Evolutionary conservation across 768 basidiomycete genomes (phyloP), one percentile per base, ranked within the genome.

Genomic region (Termitomyces sp.): DNA sequence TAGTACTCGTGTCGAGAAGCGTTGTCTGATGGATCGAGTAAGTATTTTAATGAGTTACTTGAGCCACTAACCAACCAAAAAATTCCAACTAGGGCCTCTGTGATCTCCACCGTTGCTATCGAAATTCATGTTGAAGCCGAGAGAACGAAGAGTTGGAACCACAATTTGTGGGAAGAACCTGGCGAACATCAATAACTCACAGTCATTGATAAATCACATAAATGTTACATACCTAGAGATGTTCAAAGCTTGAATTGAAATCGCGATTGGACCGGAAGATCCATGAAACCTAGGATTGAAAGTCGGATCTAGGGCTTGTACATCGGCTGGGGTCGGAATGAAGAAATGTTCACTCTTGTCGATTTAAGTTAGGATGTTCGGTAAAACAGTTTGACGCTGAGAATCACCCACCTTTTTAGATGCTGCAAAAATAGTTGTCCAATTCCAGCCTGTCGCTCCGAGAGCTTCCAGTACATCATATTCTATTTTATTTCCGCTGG

Each of bases 401-500:
- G 8, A 13, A 43, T 12, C n/a, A n/a, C n/a, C n/a, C 13, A 53
- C 58, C 46, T 62, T 62, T 42, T 59, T 59, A 5, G 59, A 51
- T 34, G 61, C 61, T 10, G 61, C 32, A 32, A 62, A 59, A 51
- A 59, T 46, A 10, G 58, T 50, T 3, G 59, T 22, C 61, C 58
- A 62, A 45, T 62, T 62, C 61, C 61, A 62, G 2, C 57, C 61
- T 7, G 42, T 62, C 7, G 45, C 61, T 10, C 61, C 61, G 22
- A 62, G 43, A 12, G 36, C 56, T 39, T 62, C 57, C 9, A 62
- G 24, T 7, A 45, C 58, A 43, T 62, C 61, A 22, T 62, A 62
- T 27, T 62, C 62, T 8, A 57, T 49, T 36, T 59, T 53, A 37
- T 59, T 62, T 6, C 61, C 61, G 5, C 61, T 61, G 9, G 18